Base-by-base conservation (phyloP, 192 early-diverging fungal genomes). In the Gonapodya sp. region DNA sequence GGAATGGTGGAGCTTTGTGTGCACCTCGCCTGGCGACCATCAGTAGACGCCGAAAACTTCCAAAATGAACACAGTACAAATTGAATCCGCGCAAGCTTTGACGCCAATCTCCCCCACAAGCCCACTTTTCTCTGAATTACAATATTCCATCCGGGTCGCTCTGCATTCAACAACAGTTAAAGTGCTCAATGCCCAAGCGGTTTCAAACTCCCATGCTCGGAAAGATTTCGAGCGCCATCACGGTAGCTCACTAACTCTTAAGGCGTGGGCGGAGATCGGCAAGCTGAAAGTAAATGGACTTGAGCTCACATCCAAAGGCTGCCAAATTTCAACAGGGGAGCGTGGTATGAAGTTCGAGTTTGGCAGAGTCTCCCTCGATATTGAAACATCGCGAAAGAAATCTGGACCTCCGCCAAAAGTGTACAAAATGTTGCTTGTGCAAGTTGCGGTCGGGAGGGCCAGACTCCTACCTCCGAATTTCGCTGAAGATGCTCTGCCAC, bases 91-190 rank as follows among this genome's bases (percentile, higher is more conserved):
- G 24, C 8, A 8, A 16, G 8, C 46, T 8, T 64, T 64, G 46
- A 88, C 87, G 1, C 88, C 84, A 34, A 78, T 89, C 24, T 75
- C 77, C 16, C 84, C 86, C 18, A 82, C 84, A 16, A 86, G 87
- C 1, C 81, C 88, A 31, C 88, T 89, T 35, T 90, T 84, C 79
- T 86, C 83, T 18, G 78, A 89, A 33, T 81, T 90, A 18, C 88
- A 90, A 73, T 91, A 91, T 78, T 84, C 82, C n/a, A 82, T 91
- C 30, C 88, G 89, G 81, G 85, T 91, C 14, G 82, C 87, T 1
- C 84, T 91, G 64, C 79, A 86, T 0, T 82, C 90, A 1, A 88
- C 89, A 73, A 91, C 88, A n/a, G 89, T 88, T 14, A 82, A 87
- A 2, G 89, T 91, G 33, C 81, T 88, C 14, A 82, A 84, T 31